These are phyloP conservation scores for Nothophytophthora sp. DNA, from an alignment of 352 stramenopile genomes.

Conservation along the genomic window DNA sequence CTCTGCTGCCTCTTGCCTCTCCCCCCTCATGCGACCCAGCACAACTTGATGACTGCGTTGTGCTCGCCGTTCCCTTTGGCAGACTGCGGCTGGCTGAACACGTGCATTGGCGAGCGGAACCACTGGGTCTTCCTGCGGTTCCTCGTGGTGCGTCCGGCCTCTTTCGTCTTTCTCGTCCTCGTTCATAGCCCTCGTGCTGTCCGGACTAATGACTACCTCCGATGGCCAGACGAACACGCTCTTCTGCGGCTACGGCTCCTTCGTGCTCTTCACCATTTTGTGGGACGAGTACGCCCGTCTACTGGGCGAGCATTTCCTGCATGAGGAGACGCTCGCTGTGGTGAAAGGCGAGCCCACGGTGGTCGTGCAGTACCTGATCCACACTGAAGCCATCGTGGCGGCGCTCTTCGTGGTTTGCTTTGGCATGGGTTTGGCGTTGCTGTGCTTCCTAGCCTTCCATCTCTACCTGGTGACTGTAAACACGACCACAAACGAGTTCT, in stretches of 20 bases:
- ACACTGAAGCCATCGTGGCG: conserved; percentile 36
- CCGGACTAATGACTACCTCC: neutral
- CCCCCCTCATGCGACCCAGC: too few species aligned
- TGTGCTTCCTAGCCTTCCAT: conserved; percentile 59
- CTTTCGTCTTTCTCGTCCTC: neutral
- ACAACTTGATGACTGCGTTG: conserved; percentile 1
- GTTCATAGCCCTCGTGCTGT: neutral
- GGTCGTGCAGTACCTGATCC: conserved; percentile 51
- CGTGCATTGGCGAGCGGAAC: conserved; percentile 68
- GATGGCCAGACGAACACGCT: conserved; percentile 42
- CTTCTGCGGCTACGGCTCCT: conserved; percentile 51
- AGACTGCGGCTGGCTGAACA: conserved; percentile 69
- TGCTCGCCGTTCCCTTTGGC: neutral
- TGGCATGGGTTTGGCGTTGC: conserved; percentile 51
- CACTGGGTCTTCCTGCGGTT: conserved; percentile 59
- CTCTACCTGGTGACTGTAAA: conserved; percentile 55
- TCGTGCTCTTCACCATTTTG: conserved; percentile 49
- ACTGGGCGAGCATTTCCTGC: conserved; percentile 42
- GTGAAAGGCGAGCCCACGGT: conserved; percentile 40
- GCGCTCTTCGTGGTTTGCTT: conserved; percentile 48
- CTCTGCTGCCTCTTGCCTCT: too few species aligned
- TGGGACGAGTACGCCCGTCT: conserved; percentile 42
- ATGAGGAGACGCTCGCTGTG: conserved; percentile 33
- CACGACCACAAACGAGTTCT: conserved; percentile 76
- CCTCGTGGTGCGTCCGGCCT: conserved; percentile 41